These are phyloP conservation scores for Amaranthus hypochondriacus DNA, from an alignment of 148 eudicot species.

Conservation along the genomic window DNA sequence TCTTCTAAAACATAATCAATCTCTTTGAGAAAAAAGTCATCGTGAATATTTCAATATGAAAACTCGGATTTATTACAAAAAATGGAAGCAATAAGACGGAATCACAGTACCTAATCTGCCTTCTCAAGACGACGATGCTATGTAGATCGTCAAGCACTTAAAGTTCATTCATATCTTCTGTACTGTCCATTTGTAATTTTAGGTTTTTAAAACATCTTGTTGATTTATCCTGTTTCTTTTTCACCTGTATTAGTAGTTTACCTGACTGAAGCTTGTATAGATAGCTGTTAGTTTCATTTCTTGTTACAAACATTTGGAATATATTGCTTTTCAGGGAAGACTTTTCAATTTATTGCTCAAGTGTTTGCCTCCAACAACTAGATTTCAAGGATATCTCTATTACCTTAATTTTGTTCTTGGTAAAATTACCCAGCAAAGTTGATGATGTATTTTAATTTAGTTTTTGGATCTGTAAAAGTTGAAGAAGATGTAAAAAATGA, in stretches of 20 bases:
- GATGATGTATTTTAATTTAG: no score
- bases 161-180: not conserved
- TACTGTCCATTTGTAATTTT: not conserved
- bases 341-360: not conserved
- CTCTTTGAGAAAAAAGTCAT: constrained; percentile 48
- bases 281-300: constrained; percentile 12
- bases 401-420: no score
- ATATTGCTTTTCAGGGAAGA: not conserved
- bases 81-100: constrained; percentile 79
- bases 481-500: no score
- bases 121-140: not conserved
- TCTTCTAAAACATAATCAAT: no score
- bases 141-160: not conserved
- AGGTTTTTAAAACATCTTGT: not conserved
- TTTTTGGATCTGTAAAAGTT: no score
- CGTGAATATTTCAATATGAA: constrained; percentile 81
- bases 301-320: constrained; percentile 10
- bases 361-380: no score
- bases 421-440: no score
- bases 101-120: constrained; percentile 36
- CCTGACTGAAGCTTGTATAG: constrained; percentile 17
- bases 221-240: not conserved
- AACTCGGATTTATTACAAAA: constrained; percentile 69
- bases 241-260: not conserved
- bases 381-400: no score